Base-by-base conservation (phyloP, 1,139 yeast genomes). In the Hanseniaspora sp. region DNA sequence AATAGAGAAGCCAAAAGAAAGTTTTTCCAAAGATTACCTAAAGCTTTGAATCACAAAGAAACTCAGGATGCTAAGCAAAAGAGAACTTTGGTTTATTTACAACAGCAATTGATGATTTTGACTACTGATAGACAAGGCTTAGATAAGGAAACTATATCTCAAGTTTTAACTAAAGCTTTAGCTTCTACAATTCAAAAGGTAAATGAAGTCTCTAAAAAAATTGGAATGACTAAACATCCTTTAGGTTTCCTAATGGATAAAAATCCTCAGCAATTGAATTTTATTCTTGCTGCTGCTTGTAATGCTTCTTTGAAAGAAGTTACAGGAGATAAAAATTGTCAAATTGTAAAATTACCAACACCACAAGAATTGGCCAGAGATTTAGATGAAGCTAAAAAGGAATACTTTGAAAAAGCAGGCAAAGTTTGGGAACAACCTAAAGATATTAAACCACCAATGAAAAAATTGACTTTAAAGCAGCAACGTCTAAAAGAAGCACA, bases 141-240 rank as follows among this genome's bases (percentile, higher is more conserved):
- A 59, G 83, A 82, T 58, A 82, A 84, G 48, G 83, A 80, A 35
- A 80, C 85, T 1, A 83, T 87, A 42, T 83, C 92, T 0, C 86
- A 81, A 57, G 79, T 87, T 56, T 74, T 88, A 61, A 87, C 96
- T n/a, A 88, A 85, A 62, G 96, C 96, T 0, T 74, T 88, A 61
- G 95, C 96, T 3, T 85, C 90, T 70, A 90, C 96, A 0, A 87
- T 88, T 58, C 90, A 95, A 1, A 96, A 84, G 66, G 90, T 84
- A 5, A 83, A 85, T 58, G 86, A 84, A 59, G 90, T 90, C 23
- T 95, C 95, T 0, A 83, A 86, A 60, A 83, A 81, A 62, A 86
- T 86, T 37, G 94, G 95, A 17, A 82, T 85, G 58, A 82, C 82
- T 1, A 86, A 87, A 31, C 86, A 86, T 61, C 95, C 90, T 11